Base-by-base conservation (phyloP, 345 rosid species). In the Euphorbia peplus region DNA sequence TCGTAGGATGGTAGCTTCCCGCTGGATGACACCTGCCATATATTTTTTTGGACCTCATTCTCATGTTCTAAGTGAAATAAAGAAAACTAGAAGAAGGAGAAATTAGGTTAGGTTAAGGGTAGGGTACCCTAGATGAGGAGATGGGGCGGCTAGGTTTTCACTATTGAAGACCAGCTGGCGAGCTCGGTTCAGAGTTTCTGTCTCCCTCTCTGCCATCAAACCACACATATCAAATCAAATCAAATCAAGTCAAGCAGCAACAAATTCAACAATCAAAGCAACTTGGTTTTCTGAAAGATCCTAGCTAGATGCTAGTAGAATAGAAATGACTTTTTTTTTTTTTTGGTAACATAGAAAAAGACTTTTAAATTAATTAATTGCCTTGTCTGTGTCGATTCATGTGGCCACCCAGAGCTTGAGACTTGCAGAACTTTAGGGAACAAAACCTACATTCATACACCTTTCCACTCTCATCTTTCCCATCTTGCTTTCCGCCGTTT, bases 311-410 rank as follows among this genome's bases (percentile, higher is more conserved):
- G 19, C 16, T 30, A n/a, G n/a, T n/a, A n/a, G n/a, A n/a, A n/a
- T n/a, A n/a, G n/a, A n/a, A n/a, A n/a, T n/a, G n/a, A n/a, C n/a
- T 35, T 35, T 35, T 35, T 35, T 35, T 35, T 35, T 35, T 35
- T 35, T 35, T 35, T 35, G 8, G 39, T n/a, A n/a, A n/a, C n/a
- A 35, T 35, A 44, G 1, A 56, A 61, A 54, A 29, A 7, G 53
- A 53, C 18, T 73, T 81, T n/a, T n/a, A n/a, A n/a, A n/a, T n/a
- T n/a, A n/a, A n/a, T n/a, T n/a, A n/a, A n/a, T n/a, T 84, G 75
- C 99, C 98, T 95, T 95, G 98, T 75, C 99, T 88, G 82, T 95
- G 99, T 79, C 99, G 97, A 81, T 95, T 95, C 99, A 95, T 95
- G 88, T 95, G 99, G 60, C 98, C 99, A 37, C 99, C 99, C 10